Conservation (phyloP, 495 filamentous ascomycete species). For the Neurospora sp. region DNA sequence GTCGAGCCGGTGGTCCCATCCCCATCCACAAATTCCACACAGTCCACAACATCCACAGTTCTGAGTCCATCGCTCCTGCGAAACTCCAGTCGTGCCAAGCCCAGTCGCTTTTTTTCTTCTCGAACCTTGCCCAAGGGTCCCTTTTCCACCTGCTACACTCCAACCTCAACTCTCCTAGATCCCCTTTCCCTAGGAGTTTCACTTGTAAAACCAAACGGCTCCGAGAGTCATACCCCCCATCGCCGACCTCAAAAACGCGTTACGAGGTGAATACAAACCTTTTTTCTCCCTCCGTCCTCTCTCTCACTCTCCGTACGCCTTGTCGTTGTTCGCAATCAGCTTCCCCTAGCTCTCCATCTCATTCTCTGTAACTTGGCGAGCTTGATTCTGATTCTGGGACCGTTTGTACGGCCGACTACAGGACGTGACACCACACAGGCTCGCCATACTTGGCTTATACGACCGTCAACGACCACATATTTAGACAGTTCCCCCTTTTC, state of each 20-base stretch:
- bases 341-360: constrained; percentile 5
- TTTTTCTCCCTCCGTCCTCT: neutral
- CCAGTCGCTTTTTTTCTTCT: neutral
- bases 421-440: constrained; percentile 8
- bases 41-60: neutral
- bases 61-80: neutral
- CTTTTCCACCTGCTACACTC: neutral
- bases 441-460: neutral
- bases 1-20: neutral
- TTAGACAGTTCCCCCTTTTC: neutral
- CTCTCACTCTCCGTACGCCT: constrained; percentile 8
- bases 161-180: neutral
- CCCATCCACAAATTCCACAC: neutral
- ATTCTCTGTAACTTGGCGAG: neutral
- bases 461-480: constrained; percentile 10
- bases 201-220: neutral
- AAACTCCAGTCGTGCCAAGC: neutral
- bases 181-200: neutral
- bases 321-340: constrained; percentile 16
- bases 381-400: constrained; percentile 5
- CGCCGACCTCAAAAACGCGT: neutral
- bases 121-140: neutral
- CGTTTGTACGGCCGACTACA: constrained; percentile 13
- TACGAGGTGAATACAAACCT: neutral
- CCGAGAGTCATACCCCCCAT: neutral